Evolutionary conservation across 352 stramenopile species (phyloP).

Genomic region (Phytopythium montanum): DNA sequence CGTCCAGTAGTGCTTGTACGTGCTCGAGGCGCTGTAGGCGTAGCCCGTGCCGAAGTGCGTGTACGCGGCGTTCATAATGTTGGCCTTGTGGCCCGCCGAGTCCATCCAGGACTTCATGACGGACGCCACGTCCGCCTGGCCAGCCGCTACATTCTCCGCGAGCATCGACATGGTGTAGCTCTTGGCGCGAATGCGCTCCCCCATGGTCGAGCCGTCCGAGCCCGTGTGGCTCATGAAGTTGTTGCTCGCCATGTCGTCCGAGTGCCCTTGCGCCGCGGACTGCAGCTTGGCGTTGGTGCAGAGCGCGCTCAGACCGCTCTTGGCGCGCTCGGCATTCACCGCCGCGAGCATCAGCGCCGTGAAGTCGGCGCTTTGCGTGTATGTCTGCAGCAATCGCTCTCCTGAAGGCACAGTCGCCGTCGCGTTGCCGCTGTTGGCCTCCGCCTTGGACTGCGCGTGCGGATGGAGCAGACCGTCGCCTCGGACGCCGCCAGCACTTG

Average conservation of each 20-base stretch:
- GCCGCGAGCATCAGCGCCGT: slow-evolving; percentile 33
- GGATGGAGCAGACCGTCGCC: background rate
- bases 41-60: slow-evolving; percentile 36
- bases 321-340: slow-evolving; percentile 45
- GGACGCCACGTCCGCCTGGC: slow-evolving; percentile 28
- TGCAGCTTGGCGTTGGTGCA: slow-evolving; percentile 39
- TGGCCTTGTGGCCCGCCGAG: slow-evolving; percentile 40
- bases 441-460: background rate
- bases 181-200: slow-evolving; percentile 29
- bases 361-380: slow-evolving; percentile 7
- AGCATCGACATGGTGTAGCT: slow-evolving; percentile 40
- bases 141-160: slow-evolving; percentile 58
- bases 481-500: background rate
- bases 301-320: slow-evolving; percentile 20
- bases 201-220: slow-evolving; percentile 38
- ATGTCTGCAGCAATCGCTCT: background rate
- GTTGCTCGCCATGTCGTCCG: slow-evolving; percentile 37
- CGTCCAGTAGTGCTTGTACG: slow-evolving; percentile 56
- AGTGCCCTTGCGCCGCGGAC: slow-evolving; percentile 21
- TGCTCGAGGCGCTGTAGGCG: slow-evolving; percentile 20
- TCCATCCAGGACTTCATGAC: slow-evolving; percentile 58
- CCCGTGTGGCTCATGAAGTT: slow-evolving; percentile 45
- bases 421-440: background rate
- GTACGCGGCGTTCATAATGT: slow-evolving; percentile 36
- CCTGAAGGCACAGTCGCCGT: background rate